Percentiles rank a stretch among this genome's conserved stretches.
Conservation (phyloP, 768 basidiomycete species). For the Phaffia australis region DNA sequence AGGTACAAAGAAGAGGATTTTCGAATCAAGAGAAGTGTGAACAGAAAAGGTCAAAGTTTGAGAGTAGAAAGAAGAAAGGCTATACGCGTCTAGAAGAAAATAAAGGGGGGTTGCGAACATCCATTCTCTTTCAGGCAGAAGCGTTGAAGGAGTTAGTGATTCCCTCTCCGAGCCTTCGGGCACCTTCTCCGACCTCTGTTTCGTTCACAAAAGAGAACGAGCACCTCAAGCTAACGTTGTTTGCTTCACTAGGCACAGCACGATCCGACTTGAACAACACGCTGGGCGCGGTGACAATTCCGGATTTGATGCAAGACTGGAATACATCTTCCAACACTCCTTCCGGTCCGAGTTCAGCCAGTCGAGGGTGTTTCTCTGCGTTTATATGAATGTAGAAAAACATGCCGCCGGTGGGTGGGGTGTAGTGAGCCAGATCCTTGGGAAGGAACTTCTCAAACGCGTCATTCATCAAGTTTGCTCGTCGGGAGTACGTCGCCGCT, state of each 20-base stretch:
- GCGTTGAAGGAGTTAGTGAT: neutral
- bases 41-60: no score
- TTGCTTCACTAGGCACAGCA: neutral
- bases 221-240: slow-evolving; percentile 15
- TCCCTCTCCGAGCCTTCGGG: slow-evolving; percentile 10
- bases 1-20: no score
- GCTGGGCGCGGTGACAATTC: slow-evolving; percentile 12
- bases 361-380: slow-evolving; percentile 5
- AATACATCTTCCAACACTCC: slow-evolving; percentile 14
- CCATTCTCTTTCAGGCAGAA: no score
- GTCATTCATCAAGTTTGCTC: slow-evolving; percentile 17
- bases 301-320: neutral
- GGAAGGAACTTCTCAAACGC: slow-evolving; percentile 20
- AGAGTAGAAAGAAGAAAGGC: no score
- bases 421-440: slow-evolving; percentile 5
- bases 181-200: slow-evolving; percentile 22
- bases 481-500: slow-evolving; percentile 15
- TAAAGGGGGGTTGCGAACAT: no score
- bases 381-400: slow-evolving; percentile 13
- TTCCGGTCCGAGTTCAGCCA: slow-evolving; percentile 4
- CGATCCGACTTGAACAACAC: slow-evolving; percentile 18
- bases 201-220: slow-evolving; percentile 10
- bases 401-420: slow-evolving; percentile 14
- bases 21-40: no score
- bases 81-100: no score